phyloP scores from a whole-genome alignment of 169 alveolate genomes.

The Plasmodium coatneyi region DNA sequence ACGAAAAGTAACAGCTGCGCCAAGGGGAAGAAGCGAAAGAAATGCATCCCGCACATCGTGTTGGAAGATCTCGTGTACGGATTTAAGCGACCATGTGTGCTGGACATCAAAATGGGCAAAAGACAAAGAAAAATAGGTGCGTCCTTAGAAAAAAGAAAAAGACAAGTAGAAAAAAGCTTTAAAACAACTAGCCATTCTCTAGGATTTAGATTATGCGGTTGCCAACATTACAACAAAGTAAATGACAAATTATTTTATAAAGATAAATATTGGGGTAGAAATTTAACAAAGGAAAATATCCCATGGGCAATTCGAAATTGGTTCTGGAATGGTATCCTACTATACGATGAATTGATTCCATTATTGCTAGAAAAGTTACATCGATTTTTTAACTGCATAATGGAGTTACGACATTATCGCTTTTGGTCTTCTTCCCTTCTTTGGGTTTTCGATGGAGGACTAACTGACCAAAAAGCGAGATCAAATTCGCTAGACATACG shows the following conservation, averaged over 20 bases:
- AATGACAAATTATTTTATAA: conserved; percentile 77
- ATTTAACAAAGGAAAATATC: conserved; percentile 78
- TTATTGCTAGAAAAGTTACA: conserved; percentile 75
- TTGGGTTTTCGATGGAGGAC: conserved; percentile 82
- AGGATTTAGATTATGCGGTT: conserved; percentile 84
- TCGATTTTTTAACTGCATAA: conserved; percentile 74
- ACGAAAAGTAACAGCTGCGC: neutral
- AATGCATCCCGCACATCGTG: conserved; percentile 77
- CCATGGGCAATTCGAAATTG: conserved; percentile 81
- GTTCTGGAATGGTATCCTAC: conserved; percentile 80
- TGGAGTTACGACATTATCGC: conserved; percentile 77
- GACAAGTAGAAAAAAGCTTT: conserved; percentile 80
- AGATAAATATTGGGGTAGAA: conserved; percentile 85
- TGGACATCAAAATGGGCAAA: conserved; percentile 83
- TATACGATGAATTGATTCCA: conserved; percentile 77
- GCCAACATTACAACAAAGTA: conserved; percentile 78
- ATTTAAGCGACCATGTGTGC: conserved; percentile 79
- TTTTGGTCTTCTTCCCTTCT: conserved; percentile 85
- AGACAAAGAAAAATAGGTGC: conserved; percentile 81
- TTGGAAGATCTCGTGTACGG: conserved; percentile 80
- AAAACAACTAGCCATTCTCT: conserved; percentile 81
- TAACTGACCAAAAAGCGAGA: conserved; percentile 73
- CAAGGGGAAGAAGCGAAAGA: conserved; percentile 22
- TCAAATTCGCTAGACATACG: conserved; percentile 77
- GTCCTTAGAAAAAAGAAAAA: conserved; percentile 77